Percentiles rank a stretch among this genome's conserved stretches.
Evolutionary conservation across 108 stramenopile genomes (phyloP).

Genomic region (Cyclotella distinguenda): DNA sequence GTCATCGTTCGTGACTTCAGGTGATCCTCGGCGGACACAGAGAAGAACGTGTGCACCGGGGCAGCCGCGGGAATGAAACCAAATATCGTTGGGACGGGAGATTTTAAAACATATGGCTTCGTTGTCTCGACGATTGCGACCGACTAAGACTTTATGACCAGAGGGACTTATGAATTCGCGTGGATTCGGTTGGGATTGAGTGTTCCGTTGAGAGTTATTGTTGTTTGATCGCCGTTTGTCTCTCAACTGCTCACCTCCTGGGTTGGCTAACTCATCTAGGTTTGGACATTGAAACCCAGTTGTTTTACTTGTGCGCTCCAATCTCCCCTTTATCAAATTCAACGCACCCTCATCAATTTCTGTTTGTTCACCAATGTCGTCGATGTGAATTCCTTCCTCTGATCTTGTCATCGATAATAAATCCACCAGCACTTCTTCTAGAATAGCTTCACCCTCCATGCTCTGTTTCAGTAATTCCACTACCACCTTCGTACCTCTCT

Average conservation of each 20-base stretch:
- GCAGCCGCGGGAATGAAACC: slow-evolving; percentile 84
- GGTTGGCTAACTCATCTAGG: slow-evolving; percentile 7
- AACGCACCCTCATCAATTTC: slow-evolving; percentile 59
- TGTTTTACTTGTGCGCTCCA: slow-evolving; percentile 56
- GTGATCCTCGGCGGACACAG: slow-evolving; percentile 61
- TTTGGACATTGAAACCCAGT: slow-evolving; percentile 59
- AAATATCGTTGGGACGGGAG: slow-evolving; percentile 75
- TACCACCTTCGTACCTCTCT: slow-evolving; percentile 75
- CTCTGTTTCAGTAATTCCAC: slow-evolving; percentile 59
- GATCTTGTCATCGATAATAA: slow-evolving; percentile 38
- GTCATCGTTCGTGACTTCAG: slow-evolving; percentile 62
- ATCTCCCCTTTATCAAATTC: slow-evolving; percentile 56
- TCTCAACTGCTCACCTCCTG: slow-evolving; percentile 2
- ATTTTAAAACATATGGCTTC: slow-evolving; percentile 75
- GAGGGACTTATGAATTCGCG: slow-evolving; percentile 64
- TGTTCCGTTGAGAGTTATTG: background rate
- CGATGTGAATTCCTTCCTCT: background rate
- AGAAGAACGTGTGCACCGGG: slow-evolving; percentile 87
- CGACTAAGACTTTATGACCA: slow-evolving; percentile 78
- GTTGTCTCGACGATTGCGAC: slow-evolving; percentile 83
- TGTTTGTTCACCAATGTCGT: slow-evolving; percentile 17
- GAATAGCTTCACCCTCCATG: slow-evolving; percentile 36
- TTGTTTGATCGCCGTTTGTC: slow-evolving; percentile 18
- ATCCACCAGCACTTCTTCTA: slow-evolving; percentile 55
- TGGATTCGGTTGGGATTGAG: slow-evolving; percentile 46